Evolutionary conservation across 306 rosid species (phyloP).

Genomic region (Cicer bijugum): DNA sequence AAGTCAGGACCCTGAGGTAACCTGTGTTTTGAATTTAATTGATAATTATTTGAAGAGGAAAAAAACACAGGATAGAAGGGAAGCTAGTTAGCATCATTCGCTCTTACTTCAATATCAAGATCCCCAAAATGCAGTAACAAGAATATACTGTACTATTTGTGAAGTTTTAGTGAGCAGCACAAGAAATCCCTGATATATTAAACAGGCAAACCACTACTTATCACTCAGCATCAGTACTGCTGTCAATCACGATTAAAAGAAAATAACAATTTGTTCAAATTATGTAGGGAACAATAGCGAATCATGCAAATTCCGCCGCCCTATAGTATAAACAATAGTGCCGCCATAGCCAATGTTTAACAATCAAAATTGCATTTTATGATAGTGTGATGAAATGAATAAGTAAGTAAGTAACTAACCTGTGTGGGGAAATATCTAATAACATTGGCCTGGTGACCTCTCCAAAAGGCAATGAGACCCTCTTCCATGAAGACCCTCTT

Average conservation of each 20-base stretch:
- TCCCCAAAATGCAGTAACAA: constrained; percentile 18
- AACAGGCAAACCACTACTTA: not conserved
- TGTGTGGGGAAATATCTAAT: constrained; percentile 95
- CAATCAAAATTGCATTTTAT: not conserved
- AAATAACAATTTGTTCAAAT: constrained; percentile 10
- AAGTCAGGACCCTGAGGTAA: not conserved
- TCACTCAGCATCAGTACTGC: not conserved
- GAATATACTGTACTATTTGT: not conserved
- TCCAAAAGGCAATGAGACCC: constrained; percentile 88
- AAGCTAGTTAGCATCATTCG: not conserved
- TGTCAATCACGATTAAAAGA: too few species aligned
- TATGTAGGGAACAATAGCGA: not conserved
- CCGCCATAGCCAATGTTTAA: too few species aligned
- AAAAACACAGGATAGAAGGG: constrained; percentile 6
- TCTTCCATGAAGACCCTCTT: constrained; percentile 74
- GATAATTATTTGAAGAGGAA: not conserved
- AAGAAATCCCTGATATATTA: constrained; percentile 9
- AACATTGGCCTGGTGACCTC: constrained; percentile 88
- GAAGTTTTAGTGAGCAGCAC: not conserved
- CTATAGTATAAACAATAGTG: too few species aligned
- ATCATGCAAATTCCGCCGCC: too few species aligned
- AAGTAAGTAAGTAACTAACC: constrained; percentile 54
- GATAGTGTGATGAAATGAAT: constrained; percentile 18
- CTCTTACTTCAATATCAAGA: constrained; percentile 21
- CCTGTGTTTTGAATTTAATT: not conserved